Evolutionary conservation across 345 rosid species (phyloP), one percentile per base, ranked within the genome.

Genomic region (Pistacia integerrima): DNA sequence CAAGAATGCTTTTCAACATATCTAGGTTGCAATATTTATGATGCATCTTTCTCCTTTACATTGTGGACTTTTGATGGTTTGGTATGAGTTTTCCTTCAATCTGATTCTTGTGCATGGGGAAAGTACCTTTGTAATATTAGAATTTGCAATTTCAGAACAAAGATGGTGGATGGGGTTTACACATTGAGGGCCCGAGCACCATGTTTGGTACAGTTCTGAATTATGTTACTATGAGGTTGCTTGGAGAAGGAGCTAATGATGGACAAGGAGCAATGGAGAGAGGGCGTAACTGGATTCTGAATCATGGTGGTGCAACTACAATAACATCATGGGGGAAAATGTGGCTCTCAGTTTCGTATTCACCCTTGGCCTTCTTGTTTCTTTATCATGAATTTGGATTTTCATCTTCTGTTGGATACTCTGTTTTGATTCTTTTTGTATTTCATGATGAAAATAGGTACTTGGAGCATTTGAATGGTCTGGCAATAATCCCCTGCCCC

Each of bases 91-190:
- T 22, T 11, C 22, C 5, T 36, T 69, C 48, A 44, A 18, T 36
- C 6, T 41, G 61, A 36, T 69, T 33, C 38, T 20, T 59, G 72
- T 5, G 4, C 49, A 58, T 48, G 63, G 52, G 4, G 20, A 33
- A 28, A 64, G 46, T 10, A 46, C 66, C 61, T 28, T 16, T 51
- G 38, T 73, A 51, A 49, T 58, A 22, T 78, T 61, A 11, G 28
- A 20, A 33, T 58, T 67, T 61, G 28, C 74, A 75, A 72, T 80
- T 88, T 70, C 92, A 96, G 99, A 96, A 96, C 72, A 81, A 83
- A 83, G 99, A 96, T 77, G 99, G 98, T 36, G 98, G 98, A 10
- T 96, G 99, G 99, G 98, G 99, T 69, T 90, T 96, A 72, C 99
- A 96, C 83, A 96, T 96, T 73, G 99, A 96, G 84, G 98, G 99